These are phyloP conservation scores for Zelopaecilomyces penicillatus DNA, from an alignment of 2,329 filamentous ascomycete species.

Conservation along the genomic window DNA sequence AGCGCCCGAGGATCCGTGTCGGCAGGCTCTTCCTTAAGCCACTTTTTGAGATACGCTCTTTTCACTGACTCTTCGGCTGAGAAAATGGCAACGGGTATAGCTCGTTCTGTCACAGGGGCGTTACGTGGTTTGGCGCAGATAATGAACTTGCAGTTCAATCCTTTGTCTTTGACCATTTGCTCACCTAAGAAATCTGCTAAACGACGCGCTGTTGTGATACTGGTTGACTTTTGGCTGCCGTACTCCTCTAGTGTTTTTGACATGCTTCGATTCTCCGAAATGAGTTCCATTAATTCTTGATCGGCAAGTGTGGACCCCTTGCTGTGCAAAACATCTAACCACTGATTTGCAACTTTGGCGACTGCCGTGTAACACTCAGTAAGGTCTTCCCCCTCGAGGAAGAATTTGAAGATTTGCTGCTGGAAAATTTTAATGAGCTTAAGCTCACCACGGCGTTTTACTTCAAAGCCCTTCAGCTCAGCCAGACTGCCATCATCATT, in stretches of 20 bases:
- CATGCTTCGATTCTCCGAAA: conserved; percentile 99
- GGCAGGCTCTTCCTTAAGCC: conserved; percentile 85
- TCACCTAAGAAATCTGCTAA: conserved; percentile 94
- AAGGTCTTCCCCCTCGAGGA: conserved; percentile 82
- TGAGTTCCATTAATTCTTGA: conserved; percentile 97
- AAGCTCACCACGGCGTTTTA: conserved; percentile 93
- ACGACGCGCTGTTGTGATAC: conserved; percentile 95
- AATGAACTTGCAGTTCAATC: conserved; percentile 98
- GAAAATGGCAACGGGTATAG: conserved; percentile 93
- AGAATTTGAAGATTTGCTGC: conserved; percentile 98
- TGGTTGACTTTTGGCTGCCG: conserved; percentile 89
- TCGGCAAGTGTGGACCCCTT: conserved; percentile 86
- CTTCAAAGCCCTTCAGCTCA: conserved; percentile 93
- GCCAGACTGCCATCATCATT: conserved; percentile 94
- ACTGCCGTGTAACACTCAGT: conserved; percentile 85
- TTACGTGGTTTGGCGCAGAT: conserved; percentile 82
- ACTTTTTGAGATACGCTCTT: conserved; percentile 83
- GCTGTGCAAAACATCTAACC: conserved; percentile 89
- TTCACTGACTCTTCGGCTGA: conserved; percentile 86
- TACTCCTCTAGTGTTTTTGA: conserved; percentile 95
- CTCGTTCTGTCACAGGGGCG: conserved; percentile 88
- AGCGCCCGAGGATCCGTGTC: conserved; percentile 86
- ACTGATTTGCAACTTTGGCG: conserved; percentile 89
- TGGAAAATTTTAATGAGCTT: conserved; percentile 99
- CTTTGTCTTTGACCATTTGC: conserved; percentile 99